Evolutionary conservation across 495 filamentous ascomycete species (phyloP), one percentile per base, ranked within the genome.

Genomic region (Cetradonia linearis): DNA sequence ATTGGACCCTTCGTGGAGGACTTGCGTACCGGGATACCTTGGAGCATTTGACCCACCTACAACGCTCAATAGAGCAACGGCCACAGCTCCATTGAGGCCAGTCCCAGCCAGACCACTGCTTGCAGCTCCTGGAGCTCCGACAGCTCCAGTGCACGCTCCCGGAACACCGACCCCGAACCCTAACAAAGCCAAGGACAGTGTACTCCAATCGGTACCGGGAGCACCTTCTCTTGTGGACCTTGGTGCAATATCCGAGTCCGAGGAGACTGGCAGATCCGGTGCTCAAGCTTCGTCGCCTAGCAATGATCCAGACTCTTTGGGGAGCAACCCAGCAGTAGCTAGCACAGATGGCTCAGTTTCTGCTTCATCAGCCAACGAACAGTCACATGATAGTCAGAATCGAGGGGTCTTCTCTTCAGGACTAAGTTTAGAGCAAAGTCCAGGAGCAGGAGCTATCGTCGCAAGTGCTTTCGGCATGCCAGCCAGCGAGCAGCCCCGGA

Each of bases 11-110:
- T 28, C 50, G 34, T 54, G 50, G 50, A 54, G 30, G 27, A 18
- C 28, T 18, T 54, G 50, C 31, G 34, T 11, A 31, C 14, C 16
- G 11, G 11, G 18, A 23, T 5, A 54, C 14, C 20, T 33, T n/a
- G 50, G 50, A 28, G 50, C 30, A 3, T 54, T 54, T 20, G 50
- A 54, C 31, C 23, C 50, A 14, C 50, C 50, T 13, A 23, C 25
- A 14, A 54, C 27, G 16, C 50, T 54, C 8, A 54, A 54, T 20
- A 54, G 34, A 36, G 50, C 50, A 18, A 54, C 50, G 31, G 50
- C 50, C 50, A 31, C 34, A 28, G 50, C 27, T 11, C 10, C 25
- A 18, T 10, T 31, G 34, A 20, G 50, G 18, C 5, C 30, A 33
- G 20, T 6, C 10, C 25, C 28, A 54, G 25, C 25, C 16, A 20